phyloP scores from a whole-genome alignment of 768 basidiomycete species.

The Auriscalpium vulgare region DNA sequence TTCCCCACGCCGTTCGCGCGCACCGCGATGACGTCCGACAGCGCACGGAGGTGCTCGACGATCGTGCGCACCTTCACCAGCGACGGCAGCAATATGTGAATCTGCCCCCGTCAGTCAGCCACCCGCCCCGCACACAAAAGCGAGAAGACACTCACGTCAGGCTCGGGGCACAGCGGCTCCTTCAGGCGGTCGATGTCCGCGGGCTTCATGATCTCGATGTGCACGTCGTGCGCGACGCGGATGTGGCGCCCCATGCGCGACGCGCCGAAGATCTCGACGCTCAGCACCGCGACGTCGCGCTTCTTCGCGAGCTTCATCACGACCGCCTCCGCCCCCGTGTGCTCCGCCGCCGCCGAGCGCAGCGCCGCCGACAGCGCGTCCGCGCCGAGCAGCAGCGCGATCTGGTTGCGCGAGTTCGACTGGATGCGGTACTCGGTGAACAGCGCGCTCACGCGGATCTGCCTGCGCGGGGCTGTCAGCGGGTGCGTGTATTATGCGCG shows the following conservation, averaged over 20 bases:
- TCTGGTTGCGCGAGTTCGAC: constrained; percentile 77
- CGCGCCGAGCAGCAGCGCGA: constrained; percentile 62
- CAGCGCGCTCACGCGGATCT: constrained; percentile 58
- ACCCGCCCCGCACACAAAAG: not conserved
- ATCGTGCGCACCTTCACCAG: constrained; percentile 71
- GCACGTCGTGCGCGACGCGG: constrained; percentile 71
- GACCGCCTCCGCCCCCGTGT: constrained; percentile 43
- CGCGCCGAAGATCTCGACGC: constrained; percentile 63
- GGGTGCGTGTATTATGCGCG: constrained; percentile 11
- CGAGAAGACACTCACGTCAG: constrained; percentile 50
- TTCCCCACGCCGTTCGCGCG: constrained; percentile 59
- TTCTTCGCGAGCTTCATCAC: constrained; percentile 86
- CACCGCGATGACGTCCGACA: constrained; percentile 63
- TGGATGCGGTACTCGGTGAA: constrained; percentile 79
- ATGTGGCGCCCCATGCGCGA: constrained; percentile 58
- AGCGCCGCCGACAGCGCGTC: constrained; percentile 73
- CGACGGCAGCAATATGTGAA: constrained; percentile 71
- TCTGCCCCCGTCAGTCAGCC: constrained; percentile 30
- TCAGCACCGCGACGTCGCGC: constrained; percentile 67
- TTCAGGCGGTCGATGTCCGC: constrained; percentile 61
- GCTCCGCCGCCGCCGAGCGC: constrained; percentile 34
- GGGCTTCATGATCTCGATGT: constrained; percentile 73
- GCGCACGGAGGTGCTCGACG: constrained; percentile 61
- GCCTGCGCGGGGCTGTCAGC: constrained; percentile 25
- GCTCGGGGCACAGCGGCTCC: constrained; percentile 82